Evolutionary conservation across 805 yeast species (phyloP).

Genomic region (Clavispora fructus): DNA sequence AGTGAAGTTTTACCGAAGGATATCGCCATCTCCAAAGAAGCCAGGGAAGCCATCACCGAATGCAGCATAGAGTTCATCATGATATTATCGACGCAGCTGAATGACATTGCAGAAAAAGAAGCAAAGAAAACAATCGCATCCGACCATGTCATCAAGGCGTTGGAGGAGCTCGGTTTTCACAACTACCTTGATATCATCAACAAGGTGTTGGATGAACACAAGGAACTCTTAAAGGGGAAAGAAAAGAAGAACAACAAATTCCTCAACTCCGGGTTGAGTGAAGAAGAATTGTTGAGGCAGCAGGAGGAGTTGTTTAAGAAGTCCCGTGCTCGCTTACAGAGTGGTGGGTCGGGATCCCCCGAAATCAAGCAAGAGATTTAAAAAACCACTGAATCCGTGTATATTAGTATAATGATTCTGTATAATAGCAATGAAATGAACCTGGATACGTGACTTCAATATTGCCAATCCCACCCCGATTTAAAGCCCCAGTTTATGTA

Average conservation of each 20-base stretch:
- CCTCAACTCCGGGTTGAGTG: conserved; percentile 86
- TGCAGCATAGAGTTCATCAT: conserved; percentile 94
- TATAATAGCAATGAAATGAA: conserved; percentile 1
- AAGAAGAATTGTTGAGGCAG: conserved; percentile 85
- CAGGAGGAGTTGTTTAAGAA: conserved; percentile 89
- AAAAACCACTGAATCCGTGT: conserved; percentile 4
- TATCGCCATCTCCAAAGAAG: conserved; percentile 83
- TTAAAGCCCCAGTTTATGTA: background rate
- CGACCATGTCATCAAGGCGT: conserved; percentile 89
- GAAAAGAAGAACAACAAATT: conserved; percentile 90
- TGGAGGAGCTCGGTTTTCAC: conserved; percentile 79
- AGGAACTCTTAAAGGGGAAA: conserved; percentile 79
- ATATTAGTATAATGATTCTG: conserved; percentile 6
- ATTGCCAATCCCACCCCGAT: background rate
- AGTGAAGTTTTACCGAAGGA: conserved; percentile 88
- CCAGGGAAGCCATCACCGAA: conserved; percentile 91
- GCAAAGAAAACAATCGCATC: conserved; percentile 94
- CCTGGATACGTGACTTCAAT: background rate
- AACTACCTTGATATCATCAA: conserved; percentile 81
- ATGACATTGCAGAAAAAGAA: conserved; percentile 94
- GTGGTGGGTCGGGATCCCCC: conserved; percentile 15
- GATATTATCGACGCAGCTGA: conserved; percentile 88
- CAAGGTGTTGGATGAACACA: conserved; percentile 77
- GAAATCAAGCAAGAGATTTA: conserved; percentile 11
- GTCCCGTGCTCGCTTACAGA: conserved; percentile 60